Conservation (phyloP, 75 land plant genomes). For the Sequoia sempervirens region DNA sequence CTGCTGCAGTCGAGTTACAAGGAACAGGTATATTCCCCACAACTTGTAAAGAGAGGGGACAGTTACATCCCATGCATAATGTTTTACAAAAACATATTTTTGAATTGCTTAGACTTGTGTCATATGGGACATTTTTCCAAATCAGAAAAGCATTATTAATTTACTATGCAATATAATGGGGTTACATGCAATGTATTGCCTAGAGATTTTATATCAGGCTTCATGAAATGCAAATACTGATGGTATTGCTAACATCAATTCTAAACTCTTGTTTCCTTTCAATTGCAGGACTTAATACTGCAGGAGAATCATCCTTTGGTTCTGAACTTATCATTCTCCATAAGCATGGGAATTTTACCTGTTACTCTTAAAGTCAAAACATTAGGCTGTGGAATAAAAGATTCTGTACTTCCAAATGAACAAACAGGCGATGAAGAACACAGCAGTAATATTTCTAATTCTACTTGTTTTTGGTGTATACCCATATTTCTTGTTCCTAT, state of each 20-base stretch:
- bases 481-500: not conserved
- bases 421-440: constrained; percentile 64
- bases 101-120: not conserved
- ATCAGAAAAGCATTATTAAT: not conserved
- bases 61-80: not conserved
- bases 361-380: constrained; percentile 57
- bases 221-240: not conserved
- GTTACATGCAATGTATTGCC: not conserved
- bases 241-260: not conserved
- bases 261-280: not conserved
- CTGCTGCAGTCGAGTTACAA: constrained; percentile 48
- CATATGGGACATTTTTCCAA: not conserved
- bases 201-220: not conserved
- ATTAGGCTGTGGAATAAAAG: constrained; percentile 74
- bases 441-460: constrained; percentile 36
- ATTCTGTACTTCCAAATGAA: constrained; percentile 49
- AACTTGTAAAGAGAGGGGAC: not conserved
- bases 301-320: constrained; percentile 82
- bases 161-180: not conserved
- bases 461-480: not conserved
- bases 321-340: constrained; percentile 54
- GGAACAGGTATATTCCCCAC: constrained; percentile 44
- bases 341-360: constrained; percentile 79
- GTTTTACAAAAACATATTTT: not conserved
- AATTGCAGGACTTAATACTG: constrained; percentile 47